A percentile compares a stretch with the other conserved stretches of the same genome.
These are phyloP conservation scores for Tritrichomonas foetus DNA, from an alignment of 208 protist genomes.

Conservation along the genomic window DNA sequence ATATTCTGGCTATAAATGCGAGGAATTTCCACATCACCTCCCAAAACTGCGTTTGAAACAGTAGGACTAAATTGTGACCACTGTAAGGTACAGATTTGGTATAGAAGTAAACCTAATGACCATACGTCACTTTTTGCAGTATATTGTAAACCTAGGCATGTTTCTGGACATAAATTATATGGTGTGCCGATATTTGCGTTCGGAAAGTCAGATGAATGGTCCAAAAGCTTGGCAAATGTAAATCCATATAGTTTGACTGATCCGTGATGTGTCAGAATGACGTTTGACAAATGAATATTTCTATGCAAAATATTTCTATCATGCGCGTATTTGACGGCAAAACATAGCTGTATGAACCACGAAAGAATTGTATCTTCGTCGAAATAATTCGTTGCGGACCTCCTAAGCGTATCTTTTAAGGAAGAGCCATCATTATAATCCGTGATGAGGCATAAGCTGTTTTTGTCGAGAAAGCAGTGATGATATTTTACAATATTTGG, in stretches of 20 bases:
- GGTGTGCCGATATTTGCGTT: neutral
- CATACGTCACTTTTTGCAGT: neutral
- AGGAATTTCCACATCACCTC: too few species aligned
- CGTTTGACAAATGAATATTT: neutral
- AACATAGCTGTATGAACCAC: neutral
- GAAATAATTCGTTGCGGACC: neutral
- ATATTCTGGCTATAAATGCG: too few species aligned
- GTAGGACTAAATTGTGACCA: too few species aligned
- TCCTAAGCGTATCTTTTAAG: neutral
- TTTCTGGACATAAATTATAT: neutral
- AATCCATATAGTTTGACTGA: neutral
- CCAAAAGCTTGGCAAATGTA: neutral
- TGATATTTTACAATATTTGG: too few species aligned
- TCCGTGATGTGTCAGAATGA: neutral
- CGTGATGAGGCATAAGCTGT: neutral
- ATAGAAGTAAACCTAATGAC: neutral
- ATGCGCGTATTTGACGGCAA: neutral
- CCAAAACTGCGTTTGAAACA: too few species aligned
- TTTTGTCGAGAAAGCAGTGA: too few species aligned
- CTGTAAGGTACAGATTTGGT: neutral
- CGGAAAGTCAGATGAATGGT: neutral
- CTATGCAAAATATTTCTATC: neutral
- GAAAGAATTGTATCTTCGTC: neutral
- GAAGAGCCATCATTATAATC: neutral
- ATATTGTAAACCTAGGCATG: neutral